These are phyloP conservation scores for Ulvella scutata DNA, from an alignment of 139 green algal genomes.

Conservation along the genomic window DNA sequence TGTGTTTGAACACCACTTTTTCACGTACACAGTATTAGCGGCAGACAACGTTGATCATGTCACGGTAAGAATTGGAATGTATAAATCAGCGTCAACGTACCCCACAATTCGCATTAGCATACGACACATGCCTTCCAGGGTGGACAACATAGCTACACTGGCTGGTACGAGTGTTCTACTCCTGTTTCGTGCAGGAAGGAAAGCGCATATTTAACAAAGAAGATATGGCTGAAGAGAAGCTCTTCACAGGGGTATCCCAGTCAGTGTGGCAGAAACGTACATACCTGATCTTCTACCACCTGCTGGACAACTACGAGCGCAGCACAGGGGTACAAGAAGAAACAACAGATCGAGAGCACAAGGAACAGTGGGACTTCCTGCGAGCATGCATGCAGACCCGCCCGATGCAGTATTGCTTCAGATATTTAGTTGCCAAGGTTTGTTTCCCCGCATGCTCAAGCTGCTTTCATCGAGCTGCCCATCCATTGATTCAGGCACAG, in stretches of 20 bases:
- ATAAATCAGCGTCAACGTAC: too few species aligned
- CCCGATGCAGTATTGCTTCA: conserved; percentile 35
- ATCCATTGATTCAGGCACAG: neutral
- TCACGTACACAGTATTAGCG: too few species aligned
- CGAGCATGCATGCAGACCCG: conserved; percentile 20
- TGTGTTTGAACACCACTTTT: too few species aligned
- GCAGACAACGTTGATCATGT: too few species aligned
- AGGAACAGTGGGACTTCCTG: conserved; percentile 37
- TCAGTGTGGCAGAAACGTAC: conserved; percentile 24
- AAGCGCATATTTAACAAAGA: conserved; percentile 21
- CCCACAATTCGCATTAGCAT: too few species aligned
- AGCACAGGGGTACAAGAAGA: neutral
- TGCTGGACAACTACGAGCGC: conserved; percentile 26
- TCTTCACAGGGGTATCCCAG: conserved; percentile 32
- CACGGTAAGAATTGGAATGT: too few species aligned
- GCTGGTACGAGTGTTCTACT: too few species aligned
- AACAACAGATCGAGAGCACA: conserved; percentile 8
- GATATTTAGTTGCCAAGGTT: conserved; percentile 20
- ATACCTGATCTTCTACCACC: conserved; percentile 34
- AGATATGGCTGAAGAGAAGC: conserved; percentile 22
- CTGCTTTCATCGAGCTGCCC: neutral
- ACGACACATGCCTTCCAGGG: too few species aligned
- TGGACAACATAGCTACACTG: too few species aligned
- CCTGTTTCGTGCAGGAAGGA: conserved; percentile 13
- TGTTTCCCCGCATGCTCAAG: neutral